A percentile compares a stretch with the other conserved stretches of the same genome.
phyloP scores from a whole-genome alignment of 2,329 filamentous ascomycete genomes.

The Onygenales sp. region DNA sequence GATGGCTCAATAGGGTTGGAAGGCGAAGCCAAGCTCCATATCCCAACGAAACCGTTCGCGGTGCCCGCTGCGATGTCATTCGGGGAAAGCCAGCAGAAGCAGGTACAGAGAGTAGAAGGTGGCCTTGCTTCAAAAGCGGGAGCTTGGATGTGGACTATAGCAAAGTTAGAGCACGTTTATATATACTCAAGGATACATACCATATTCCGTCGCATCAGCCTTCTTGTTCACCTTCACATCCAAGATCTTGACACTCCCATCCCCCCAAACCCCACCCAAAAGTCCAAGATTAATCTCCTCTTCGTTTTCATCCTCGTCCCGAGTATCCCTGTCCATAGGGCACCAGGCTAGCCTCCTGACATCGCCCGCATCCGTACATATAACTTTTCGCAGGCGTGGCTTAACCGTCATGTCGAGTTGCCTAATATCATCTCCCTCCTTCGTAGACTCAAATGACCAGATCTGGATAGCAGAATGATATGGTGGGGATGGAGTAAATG shows the following conservation, averaged over 20 bases:
- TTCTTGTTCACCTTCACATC: slow-evolving; percentile 34
- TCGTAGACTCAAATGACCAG: slow-evolving; percentile 44
- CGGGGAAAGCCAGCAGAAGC: slow-evolving; percentile 47
- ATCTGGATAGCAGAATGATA: slow-evolving; percentile 47
- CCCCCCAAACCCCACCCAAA: slow-evolving; percentile 49
- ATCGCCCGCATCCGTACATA: slow-evolving; percentile 51
- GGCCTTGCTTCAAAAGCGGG: slow-evolving; percentile 43
- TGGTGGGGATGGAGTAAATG: slow-evolving; percentile 41
- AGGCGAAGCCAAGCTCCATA: slow-evolving; percentile 38
- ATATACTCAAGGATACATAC: slow-evolving; percentile 6
- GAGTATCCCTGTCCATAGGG: slow-evolving; percentile 31
- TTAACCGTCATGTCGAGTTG: slow-evolving; percentile 33
- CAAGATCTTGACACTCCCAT: slow-evolving; percentile 47
- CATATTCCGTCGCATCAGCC: slow-evolving; percentile 20
- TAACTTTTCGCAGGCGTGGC: slow-evolving; percentile 39
- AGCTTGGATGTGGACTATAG: slow-evolving; percentile 32
- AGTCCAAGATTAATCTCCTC: slow-evolving; percentile 36
- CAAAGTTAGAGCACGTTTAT: slow-evolving; percentile 1
- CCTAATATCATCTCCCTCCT: slow-evolving; percentile 20
- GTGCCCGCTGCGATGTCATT: slow-evolving; percentile 46
- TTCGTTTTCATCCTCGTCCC: slow-evolving; percentile 21
- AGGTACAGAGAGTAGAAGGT: slow-evolving; percentile 46
- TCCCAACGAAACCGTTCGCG: slow-evolving; percentile 46
- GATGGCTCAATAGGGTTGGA: slow-evolving; percentile 7
- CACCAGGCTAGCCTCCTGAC: slow-evolving; percentile 49